phyloP scores from a whole-genome alignment of 352 stramenopile species.

The Pythium brachiatum region DNA sequence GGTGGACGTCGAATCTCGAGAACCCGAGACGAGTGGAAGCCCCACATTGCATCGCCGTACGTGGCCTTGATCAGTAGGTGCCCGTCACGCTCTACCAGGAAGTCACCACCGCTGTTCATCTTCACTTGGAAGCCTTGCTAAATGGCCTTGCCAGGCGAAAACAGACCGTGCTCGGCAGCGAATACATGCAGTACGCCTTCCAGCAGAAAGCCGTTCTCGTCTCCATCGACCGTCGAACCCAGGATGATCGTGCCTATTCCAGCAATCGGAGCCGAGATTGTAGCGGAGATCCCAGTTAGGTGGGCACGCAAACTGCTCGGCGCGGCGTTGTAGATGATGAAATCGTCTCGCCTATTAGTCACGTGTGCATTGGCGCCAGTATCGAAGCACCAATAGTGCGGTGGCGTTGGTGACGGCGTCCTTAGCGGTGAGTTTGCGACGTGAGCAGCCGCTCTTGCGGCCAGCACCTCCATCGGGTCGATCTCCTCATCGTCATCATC shows the following conservation, averaged over 20 bases:
- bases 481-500: background rate
- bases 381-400: slow-evolving; percentile 8
- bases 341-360: background rate
- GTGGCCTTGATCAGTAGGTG: background rate
- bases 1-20: background rate
- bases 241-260: slow-evolving; percentile 7
- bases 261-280: background rate
- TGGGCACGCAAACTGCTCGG: background rate
- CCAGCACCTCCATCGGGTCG: background rate
- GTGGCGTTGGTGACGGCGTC: background rate
- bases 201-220: background rate
- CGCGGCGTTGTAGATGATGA: background rate
- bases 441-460: background rate
- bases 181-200: slow-evolving; percentile 1
- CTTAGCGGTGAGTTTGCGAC: background rate
- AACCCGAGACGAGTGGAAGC: background rate
- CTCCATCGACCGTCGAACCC: background rate
- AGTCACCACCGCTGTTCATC: background rate
- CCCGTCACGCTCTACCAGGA: background rate
- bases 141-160: slow-evolving; percentile 6
- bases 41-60: background rate
- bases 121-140: background rate
- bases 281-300: background rate
- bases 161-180: background rate
- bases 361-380: slow-evolving; percentile 3